Evolutionary conservation across 176 grass and related monocot species (phyloP).

Genomic region (Dactylis glomerata): DNA sequence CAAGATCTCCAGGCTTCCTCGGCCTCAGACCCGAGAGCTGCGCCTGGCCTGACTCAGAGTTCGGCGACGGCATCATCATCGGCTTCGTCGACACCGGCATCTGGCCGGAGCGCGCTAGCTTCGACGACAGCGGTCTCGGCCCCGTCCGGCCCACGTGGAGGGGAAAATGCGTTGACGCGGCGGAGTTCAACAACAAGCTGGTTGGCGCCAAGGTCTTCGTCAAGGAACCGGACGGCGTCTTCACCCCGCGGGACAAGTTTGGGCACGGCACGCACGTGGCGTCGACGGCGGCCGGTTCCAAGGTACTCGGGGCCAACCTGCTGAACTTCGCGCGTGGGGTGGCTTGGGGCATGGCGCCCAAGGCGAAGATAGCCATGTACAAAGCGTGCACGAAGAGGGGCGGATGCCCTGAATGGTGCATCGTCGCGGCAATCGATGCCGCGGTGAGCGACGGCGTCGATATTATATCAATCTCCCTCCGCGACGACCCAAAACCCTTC

Average conservation of each 20-base stretch:
- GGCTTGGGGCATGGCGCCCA: slow-evolving; percentile 10
- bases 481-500: background rate
- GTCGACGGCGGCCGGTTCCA: slow-evolving; percentile 23
- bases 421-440: slow-evolving; percentile 11
- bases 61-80: no score
- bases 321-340: background rate
- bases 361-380: slow-evolving; percentile 32
- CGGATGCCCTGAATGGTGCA: background rate
- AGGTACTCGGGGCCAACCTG: background rate
- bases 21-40: slow-evolving; percentile 48
- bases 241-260: slow-evolving; percentile 25
- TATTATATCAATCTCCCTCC: slow-evolving; percentile 36
- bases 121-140: background rate
- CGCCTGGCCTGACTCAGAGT: no score
- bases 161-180: slow-evolving; percentile 5
- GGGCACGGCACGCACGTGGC: slow-evolving; percentile 41
- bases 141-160: slow-evolving; percentile 13
- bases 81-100: no score
- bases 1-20: no score
- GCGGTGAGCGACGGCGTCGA: slow-evolving; percentile 36
- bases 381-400: background rate
- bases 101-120: slow-evolving; percentile 3
- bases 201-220: slow-evolving; percentile 50
- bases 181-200: slow-evolving; percentile 54
- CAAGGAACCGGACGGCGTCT: slow-evolving; percentile 13